phyloP scores from a whole-genome alignment of 805 yeast species.

The Candida xiaguanensis region DNA sequence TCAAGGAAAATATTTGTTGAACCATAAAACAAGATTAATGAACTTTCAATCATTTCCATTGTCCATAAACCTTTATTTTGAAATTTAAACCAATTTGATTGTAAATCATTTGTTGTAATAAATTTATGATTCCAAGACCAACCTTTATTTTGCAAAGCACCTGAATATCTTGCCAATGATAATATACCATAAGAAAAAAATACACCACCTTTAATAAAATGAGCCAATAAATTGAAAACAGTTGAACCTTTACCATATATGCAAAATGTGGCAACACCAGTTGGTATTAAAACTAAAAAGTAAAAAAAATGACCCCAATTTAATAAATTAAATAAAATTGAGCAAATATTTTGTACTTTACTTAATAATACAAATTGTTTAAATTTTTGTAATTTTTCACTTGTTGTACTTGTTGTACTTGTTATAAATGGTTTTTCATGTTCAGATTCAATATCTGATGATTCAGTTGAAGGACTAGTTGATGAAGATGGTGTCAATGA shows the following conservation, averaged over 20 bases:
- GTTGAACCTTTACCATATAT: slow-evolving; percentile 62
- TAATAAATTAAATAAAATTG: slow-evolving; percentile 40
- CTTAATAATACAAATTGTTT: slow-evolving; percentile 4
- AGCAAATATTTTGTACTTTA: slow-evolving; percentile 13
- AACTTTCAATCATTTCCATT: slow-evolving; percentile 82
- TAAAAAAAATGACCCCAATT: slow-evolving; percentile 66
- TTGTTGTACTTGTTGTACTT: too few species aligned
- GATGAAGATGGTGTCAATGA: slow-evolving; percentile 8
- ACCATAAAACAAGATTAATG: slow-evolving; percentile 83
- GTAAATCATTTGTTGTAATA: slow-evolving; percentile 8
- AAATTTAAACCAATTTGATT: slow-evolving; percentile 28
- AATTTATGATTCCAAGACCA: slow-evolving; percentile 80
- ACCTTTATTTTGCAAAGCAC: slow-evolving; percentile 70
- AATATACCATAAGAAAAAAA: slow-evolving; percentile 73
- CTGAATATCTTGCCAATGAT: slow-evolving; percentile 83
- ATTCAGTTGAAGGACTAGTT: too few species aligned
- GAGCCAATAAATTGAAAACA: slow-evolving; percentile 85
- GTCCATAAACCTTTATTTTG: slow-evolving; percentile 53
- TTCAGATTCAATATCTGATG: slow-evolving; percentile 1
- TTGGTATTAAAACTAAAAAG: slow-evolving; percentile 54
- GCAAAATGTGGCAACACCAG: slow-evolving; percentile 63
- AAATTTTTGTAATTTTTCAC: slow-evolving; percentile 1
- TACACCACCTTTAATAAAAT: slow-evolving; percentile 93
- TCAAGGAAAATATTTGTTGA: slow-evolving; percentile 86
- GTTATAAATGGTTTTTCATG: background rate